Evolutionary conservation across 192 early-diverging fungal genomes (phyloP), one percentile per base, ranked within the genome.

Genomic region (Geranomyces michiganensis): DNA sequence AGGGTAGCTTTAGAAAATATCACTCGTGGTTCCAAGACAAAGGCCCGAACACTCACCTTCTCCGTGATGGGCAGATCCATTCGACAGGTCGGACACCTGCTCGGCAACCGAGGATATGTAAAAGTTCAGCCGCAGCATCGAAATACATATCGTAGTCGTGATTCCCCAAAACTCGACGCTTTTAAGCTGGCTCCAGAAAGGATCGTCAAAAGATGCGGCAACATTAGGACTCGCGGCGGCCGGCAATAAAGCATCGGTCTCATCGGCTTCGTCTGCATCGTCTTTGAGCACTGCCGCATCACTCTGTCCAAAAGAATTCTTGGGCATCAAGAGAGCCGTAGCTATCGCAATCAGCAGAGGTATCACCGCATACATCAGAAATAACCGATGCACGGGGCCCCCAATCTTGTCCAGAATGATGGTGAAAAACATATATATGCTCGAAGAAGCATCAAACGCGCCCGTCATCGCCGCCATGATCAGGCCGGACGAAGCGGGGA

Each of bases 381-480:
- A 64, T 19, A 60, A 19, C 10, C 29, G 29, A 29, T 60, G 58
- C 21, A 60, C 31, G 3, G 24, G 8, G 17, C 24, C 31, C 7
- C 58, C 58, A 19, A 33, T 26, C 24, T 33, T 60, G 21, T 60
- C 58, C 27, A 31, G 29, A 29, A 60, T 60, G 8, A 33, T 32
- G 27, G 10, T 58, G 19, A 70, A 70, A 27, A 70, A 43, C 21
- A 61, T 17, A 33, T 62, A 70, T 0, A 70, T 62, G 33, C 33
- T 62, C 14, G 56, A 61, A 36, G 56, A 61, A 7, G 68, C 68
- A 47, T 70, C 68, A 47, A 70, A 70, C 19, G 68, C 68, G 12
- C 68, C 68, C 26, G 68, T 70, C 56, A 70, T 29, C 8, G 68
- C 68, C n/a, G 68, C 68, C 68, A 70, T 70, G 55, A 70, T 47